Conservation (phyloP, 306 rosid species). For the Quercus dentata region DNA sequence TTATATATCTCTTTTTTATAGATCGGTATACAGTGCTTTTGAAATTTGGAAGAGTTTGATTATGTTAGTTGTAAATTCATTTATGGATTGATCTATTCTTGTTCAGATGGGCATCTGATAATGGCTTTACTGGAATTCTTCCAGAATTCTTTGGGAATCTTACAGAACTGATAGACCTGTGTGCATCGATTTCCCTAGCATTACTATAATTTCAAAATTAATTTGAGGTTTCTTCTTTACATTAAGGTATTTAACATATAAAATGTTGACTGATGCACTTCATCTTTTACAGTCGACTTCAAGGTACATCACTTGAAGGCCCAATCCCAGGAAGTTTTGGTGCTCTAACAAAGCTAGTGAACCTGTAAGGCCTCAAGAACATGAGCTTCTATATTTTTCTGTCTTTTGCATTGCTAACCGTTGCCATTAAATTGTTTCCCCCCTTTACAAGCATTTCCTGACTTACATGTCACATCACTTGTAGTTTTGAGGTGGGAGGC, state of each 20-base stretch:
- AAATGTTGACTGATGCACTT: not conserved
- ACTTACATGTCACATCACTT: not conserved
- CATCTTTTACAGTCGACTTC: conserved; percentile 27
- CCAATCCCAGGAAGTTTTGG: conserved; percentile 35
- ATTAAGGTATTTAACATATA: not conserved
- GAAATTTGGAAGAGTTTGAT: not conserved
- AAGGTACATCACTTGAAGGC: conserved; percentile 41
- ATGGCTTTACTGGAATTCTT: conserved; percentile 34
- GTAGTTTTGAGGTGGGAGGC: not conserved
- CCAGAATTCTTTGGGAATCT: conserved; percentile 35
- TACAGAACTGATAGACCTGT: conserved; percentile 33
- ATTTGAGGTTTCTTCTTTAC: not conserved
- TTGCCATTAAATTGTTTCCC: not conserved
- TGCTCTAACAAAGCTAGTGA: conserved; percentile 28
- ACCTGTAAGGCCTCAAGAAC: conserved; percentile 20
- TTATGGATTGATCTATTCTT: not conserved
- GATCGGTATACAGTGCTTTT: not conserved
- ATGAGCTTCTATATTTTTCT: not conserved
- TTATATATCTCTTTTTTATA: not conserved
- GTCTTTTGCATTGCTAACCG: not conserved
- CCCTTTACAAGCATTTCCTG: not conserved
- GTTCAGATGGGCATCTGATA: conserved; percentile 47
- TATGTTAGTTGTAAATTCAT: not conserved
- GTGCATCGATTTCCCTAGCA: not conserved
- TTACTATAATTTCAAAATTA: not conserved